Percentiles rank a stretch among this genome's conserved stretches.
Conservation (phyloP, 345 rosid genomes). For the Euphorbia tirucalli region DNA sequence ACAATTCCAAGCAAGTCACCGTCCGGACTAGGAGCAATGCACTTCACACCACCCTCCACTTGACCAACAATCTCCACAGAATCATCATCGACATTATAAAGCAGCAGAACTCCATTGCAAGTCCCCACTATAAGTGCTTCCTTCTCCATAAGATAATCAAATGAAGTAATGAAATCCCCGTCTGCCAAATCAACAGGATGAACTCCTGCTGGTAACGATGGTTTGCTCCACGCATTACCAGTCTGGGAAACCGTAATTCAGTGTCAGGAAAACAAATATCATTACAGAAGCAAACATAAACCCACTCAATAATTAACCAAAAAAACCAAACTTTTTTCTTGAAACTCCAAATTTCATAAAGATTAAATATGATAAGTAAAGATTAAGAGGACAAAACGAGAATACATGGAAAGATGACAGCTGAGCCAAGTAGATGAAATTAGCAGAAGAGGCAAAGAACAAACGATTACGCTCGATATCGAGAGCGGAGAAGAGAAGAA, state of each 20-base stretch:
- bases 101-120: constrained; percentile 54
- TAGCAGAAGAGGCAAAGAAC: constrained; percentile 72
- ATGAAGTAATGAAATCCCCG: constrained; percentile 63
- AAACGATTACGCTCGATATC: constrained; percentile 82
- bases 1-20: constrained; percentile 75
- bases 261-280: neutral
- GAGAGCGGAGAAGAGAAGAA: constrained; percentile 53
- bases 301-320: neutral
- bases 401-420: constrained; percentile 66
- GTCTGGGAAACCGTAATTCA: constrained; percentile 36
- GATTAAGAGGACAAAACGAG: neutral
- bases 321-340: neutral
- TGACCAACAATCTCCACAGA: constrained; percentile 71
- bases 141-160: constrained; percentile 87
- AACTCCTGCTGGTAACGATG: constrained; percentile 40
- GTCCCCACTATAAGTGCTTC: constrained; percentile 86
- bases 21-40: constrained; percentile 83
- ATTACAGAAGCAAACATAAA: constrained; percentile 3
- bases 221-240: constrained; percentile 42
- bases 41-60: constrained; percentile 80
- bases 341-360: neutral
- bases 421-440: constrained; percentile 51
- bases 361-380: neutral
- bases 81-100: constrained; percentile 58
- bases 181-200: constrained; percentile 58